These are phyloP conservation scores for Auricularia heimuer DNA, from an alignment of 768 basidiomycete genomes.

Conservation along the genomic window DNA sequence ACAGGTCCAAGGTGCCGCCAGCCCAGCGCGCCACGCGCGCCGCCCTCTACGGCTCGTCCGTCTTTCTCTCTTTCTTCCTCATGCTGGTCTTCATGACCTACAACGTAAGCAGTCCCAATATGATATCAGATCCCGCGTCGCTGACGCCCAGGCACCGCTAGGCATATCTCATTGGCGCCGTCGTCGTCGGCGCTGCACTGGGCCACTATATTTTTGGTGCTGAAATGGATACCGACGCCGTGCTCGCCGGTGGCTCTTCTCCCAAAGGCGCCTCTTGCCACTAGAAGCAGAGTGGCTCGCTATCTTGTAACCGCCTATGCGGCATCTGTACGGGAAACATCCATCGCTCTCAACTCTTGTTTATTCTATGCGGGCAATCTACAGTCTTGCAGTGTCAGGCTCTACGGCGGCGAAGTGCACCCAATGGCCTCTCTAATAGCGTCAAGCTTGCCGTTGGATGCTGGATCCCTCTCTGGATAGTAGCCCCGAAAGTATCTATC, in stretches of 20 bases:
- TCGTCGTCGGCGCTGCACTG: constrained; percentile 69
- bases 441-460: background rate
- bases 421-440: background rate
- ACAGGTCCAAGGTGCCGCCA: constrained; percentile 10
- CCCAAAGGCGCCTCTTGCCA: constrained; percentile 76
- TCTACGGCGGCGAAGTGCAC: background rate
- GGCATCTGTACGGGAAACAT: too few species aligned
- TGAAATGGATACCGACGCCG: constrained; percentile 51
- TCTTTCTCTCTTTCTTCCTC: constrained; percentile 78
- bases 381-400: too few species aligned
- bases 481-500: background rate
- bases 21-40: constrained; percentile 37
- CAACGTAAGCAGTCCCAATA: constrained; percentile 47
- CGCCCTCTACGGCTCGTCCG: constrained; percentile 58
- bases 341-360: too few species aligned
- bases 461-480: background rate
- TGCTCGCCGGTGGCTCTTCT: constrained; percentile 33
- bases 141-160: constrained; percentile 18
- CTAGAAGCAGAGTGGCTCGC: constrained; percentile 20
- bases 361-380: too few species aligned
- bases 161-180: constrained; percentile 81
- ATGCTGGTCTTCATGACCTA: constrained; percentile 98
- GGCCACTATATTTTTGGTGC: constrained; percentile 74
- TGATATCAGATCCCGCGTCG: background rate
- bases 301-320: too few species aligned